These are phyloP conservation scores for Clitoria ternatea DNA, from an alignment of 306 rosid genomes.

Conservation along the genomic window DNA sequence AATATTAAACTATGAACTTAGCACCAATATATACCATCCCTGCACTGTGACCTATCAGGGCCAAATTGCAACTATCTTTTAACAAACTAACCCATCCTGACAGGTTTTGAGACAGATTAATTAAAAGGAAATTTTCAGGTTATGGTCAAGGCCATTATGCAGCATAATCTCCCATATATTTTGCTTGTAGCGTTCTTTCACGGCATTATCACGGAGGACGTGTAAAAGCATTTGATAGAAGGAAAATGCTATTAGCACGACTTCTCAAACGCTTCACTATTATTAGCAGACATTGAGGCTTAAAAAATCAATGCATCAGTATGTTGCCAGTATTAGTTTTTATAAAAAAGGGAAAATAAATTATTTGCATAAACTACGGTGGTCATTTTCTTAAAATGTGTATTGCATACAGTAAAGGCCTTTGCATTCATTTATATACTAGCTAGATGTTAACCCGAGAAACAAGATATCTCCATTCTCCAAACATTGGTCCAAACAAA, in stretches of 20 bases:
- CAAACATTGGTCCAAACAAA: conserved; percentile 13
- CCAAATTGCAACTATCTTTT: no score
- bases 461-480: conserved; percentile 19
- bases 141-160: not conserved
- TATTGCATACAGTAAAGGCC: not conserved
- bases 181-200: not conserved
- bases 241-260: no score
- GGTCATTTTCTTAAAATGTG: not conserved
- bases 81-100: not conserved
- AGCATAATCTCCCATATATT: not conserved
- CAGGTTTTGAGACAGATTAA: not conserved
- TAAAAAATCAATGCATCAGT: no score
- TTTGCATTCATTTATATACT: not conserved
- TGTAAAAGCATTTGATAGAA: no score
- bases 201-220: not conserved
- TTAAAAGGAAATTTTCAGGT: not conserved
- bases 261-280: no score
- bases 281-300: no score
- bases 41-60: not conserved
- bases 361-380: not conserved
- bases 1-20: not conserved
- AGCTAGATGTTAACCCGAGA: no score
- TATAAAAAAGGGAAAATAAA: not conserved
- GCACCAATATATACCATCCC: not conserved
- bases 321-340: no score